Base-by-base conservation (phyloP, 176 grass and related monocot genomes). In the Zizania latifolia region DNA sequence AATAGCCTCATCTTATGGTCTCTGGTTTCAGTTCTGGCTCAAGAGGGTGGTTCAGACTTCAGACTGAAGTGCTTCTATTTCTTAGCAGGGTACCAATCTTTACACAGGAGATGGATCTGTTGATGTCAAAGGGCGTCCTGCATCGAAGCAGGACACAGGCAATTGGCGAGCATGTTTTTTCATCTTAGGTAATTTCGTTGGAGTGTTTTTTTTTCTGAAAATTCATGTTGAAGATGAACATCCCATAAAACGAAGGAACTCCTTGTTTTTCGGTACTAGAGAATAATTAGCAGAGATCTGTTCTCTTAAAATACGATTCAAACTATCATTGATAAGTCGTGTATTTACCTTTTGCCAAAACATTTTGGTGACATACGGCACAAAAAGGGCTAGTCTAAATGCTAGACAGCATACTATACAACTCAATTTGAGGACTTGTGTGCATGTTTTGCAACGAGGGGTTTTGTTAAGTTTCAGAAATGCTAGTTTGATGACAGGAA, bases 51-150 rank as follows among this genome's bases (percentile, higher is more conserved):
- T 54, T 35, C 6, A 35, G 13, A 61, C 73, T 86, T 43, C 36
- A 38, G 16, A 53, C 48, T 22, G 48, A 29, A 82, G 23, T 71
- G 34, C 26, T 58, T 32, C 1, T 43, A 41, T n/a, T 58, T 74
- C 40, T 63, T 44, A 58, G 45, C 83, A 90, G 88, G 83, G 83
- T 76, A 45, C 15, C 5, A 37, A 39, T 38, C 29, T 65, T 33
- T 82, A 76, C 64, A 87, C 87, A 46, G 87, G 90, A 29, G 90
- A 93, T 82, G 87, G 87, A 46, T 89, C 86, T 30, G 68, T 87
- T 37, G 84, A 85, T 57, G 39, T 87, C 34, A 69, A 82, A 71
- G 90, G 87, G n/a, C 26, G 8, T 12, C 84, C 87, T 72, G 81
- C 82, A 31, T 46, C 56, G 37, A 89, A 86, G 84, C 32, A 27